Percentiles rank a stretch among this genome's conserved stretches.
phyloP scores from a whole-genome alignment of 441 rosid genomes.

The Gossypium schwendimanii region DNA sequence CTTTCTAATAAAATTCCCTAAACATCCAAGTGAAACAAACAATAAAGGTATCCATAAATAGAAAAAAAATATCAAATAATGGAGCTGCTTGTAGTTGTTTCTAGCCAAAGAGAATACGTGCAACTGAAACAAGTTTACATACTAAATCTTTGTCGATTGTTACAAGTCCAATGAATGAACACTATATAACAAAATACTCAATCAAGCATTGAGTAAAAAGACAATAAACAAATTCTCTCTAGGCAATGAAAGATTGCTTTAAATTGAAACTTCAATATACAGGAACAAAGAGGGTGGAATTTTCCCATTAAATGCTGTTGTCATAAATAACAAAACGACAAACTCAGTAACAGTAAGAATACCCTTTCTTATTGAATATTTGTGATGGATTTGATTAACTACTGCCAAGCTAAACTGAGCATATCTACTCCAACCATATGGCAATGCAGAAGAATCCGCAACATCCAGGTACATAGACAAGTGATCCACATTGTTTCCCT shows the following conservation, averaged over 20 bases:
- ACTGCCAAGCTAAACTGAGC: conserved; percentile 84
- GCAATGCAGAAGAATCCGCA: conserved; percentile 65
- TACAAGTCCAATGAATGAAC: not conserved
- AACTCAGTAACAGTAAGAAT: not conserved
- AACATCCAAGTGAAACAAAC: not conserved
- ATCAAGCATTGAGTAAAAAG: not conserved
- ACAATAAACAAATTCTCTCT: not conserved
- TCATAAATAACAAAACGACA: not conserved
- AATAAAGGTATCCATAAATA: not conserved
- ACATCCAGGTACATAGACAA: conserved; percentile 91
- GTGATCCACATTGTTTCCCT: conserved; percentile 94
- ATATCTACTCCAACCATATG: conserved; percentile 93
- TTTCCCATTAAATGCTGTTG: not conserved
- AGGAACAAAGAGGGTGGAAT: not conserved
- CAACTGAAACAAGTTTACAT: not conserved
- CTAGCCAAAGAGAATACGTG: not conserved
- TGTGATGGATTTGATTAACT: conserved; percentile 61
- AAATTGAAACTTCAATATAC: not conserved
- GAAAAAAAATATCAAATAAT: not conserved
- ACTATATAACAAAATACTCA: not conserved
- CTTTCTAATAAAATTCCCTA: not conserved
- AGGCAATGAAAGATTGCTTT: not conserved
- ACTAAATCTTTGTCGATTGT: not conserved
- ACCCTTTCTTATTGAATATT: conserved; percentile 79
- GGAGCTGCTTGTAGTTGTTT: not conserved